Base-by-base conservation (phyloP, 2,329 filamentous ascomycete genomes). In the Scedosporium minutisporum region DNA sequence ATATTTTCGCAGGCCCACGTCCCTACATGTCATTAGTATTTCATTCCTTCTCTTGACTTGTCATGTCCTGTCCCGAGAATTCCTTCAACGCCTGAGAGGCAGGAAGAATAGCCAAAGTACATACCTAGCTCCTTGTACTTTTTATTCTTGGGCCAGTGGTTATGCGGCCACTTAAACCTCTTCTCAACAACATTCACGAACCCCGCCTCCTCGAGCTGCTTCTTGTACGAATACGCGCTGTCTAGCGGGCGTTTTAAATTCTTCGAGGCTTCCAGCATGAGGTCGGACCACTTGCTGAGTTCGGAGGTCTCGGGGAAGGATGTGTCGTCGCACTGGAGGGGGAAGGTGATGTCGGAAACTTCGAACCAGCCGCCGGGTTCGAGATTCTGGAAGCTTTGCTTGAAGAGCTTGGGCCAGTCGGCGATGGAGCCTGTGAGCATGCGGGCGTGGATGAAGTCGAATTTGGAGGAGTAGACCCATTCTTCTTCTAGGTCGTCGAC, bases 151-250 rank as follows among this genome's bases (percentile, higher is more conserved):
- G 81, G 78, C 82, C 82, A 85, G 12, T 74, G 69, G 66, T 79
- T 81, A 33, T 75, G 75, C 0, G 82, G 82, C 72, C 81, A 78
- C 68, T 78, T 80, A 67, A 74, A 80, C 5, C 79, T 67, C 2
- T 75, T 71, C 67, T 83, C 78, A 0, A 71, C 71, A 0, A 86
- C 77, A 62, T 84, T 77, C 57, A 75, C 71, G 64, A 86, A 86
- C 0, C 84, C 84, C 0, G 78, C 80, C 12, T 80, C 78, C 3
- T 73, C 70, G 67, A 85, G 74, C 62, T 77, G 75, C 55, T 72
- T 66, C 57, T 69, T 70, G 57, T 74, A 75, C 0, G 63, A 57
- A 0, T 67, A 67, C 0, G 70, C 71, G 27, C 70, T 72, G 29
- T 70, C 66, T 10, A 70, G 67, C 1, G 69, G 66, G 1, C 75